Evolutionary conservation across 345 rosid genomes (phyloP).

Genomic region (Pelargonium nanum): DNA sequence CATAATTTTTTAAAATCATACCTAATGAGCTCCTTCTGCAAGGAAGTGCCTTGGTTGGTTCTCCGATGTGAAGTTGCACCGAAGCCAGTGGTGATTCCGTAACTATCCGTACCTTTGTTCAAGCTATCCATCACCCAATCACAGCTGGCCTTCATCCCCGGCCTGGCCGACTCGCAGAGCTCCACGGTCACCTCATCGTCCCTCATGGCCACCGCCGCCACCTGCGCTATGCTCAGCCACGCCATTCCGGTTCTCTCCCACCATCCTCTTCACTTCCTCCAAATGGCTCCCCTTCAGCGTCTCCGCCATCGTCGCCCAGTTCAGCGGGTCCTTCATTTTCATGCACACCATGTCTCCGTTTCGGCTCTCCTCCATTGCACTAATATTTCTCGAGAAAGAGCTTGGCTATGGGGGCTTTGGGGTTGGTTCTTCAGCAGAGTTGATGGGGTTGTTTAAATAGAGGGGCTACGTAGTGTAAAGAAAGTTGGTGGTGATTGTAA

Average conservation of each 20-base stretch:
- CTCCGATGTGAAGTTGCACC: slow-evolving; percentile 32
- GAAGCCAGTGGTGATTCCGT: slow-evolving; percentile 28
- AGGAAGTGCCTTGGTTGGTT: slow-evolving; percentile 26
- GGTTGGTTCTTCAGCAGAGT: too few species aligned
- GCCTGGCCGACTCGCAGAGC: slow-evolving; percentile 17
- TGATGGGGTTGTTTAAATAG: too few species aligned
- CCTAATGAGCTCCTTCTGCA: slow-evolving; percentile 30
- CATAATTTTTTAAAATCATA: too few species aligned
- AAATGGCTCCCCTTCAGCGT: slow-evolving; percentile 35
- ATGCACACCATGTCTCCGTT: too few species aligned
- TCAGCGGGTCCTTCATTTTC: slow-evolving; percentile 34
- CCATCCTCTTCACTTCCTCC: slow-evolving; percentile 34
- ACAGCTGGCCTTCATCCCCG: slow-evolving; percentile 24
- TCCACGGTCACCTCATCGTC: slow-evolving; percentile 13
- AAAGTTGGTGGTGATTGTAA: too few species aligned
- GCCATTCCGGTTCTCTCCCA: slow-evolving; percentile 26
- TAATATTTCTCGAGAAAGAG: too few species aligned
- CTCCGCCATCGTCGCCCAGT: slow-evolving; percentile 28
- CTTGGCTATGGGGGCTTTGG: too few species aligned
- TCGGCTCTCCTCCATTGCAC: too few species aligned
- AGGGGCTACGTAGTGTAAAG: too few species aligned
- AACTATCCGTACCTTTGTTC: slow-evolving; percentile 23
- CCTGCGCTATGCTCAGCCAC: too few species aligned
- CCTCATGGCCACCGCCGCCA: too few species aligned
- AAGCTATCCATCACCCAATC: slow-evolving; percentile 31